A percentile compares a stretch with the other conserved stretches of the same genome.
Conservation (phyloP, 495 filamentous ascomycete species). For the Tetracladium marchalianum region DNA sequence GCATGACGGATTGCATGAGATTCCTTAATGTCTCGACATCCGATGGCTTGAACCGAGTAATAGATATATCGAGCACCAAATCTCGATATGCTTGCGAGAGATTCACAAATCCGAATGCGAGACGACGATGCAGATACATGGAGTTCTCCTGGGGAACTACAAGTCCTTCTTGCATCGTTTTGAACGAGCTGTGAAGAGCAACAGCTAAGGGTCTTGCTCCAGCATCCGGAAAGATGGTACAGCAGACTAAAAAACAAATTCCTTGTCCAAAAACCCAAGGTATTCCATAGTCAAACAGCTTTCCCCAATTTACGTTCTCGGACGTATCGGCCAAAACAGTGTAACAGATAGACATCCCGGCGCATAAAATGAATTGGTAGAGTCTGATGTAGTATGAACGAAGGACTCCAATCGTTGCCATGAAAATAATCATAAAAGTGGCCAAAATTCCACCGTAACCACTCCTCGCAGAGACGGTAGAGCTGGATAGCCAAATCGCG, state of each 20-base stretch:
- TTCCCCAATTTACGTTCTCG: conserved; percentile 29
- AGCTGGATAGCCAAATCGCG: conserved; percentile 41
- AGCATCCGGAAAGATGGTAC: conserved; percentile 38
- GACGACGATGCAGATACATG: conserved; percentile 24
- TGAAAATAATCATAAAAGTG: conserved; percentile 40
- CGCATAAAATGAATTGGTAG: conserved; percentile 42
- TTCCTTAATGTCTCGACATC: conserved; percentile 39
- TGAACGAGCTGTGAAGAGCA: conserved; percentile 33
- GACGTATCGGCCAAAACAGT: conserved; percentile 39
- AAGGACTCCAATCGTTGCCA: conserved; percentile 37
- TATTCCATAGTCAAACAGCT: conserved; percentile 41
- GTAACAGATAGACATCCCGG: conserved; percentile 44
- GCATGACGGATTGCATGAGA: conserved; percentile 40
- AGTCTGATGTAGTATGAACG: conserved; percentile 42
- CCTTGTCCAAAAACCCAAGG: conserved; percentile 48
- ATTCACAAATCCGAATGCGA: conserved; percentile 39
- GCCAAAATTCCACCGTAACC: conserved; percentile 45
- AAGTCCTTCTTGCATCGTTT: conserved; percentile 33
- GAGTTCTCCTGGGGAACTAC: conserved; percentile 30
- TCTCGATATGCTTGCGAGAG: conserved; percentile 46
- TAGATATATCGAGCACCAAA: conserved; percentile 40
- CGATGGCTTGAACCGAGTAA: conserved; percentile 36
- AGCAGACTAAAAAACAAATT: conserved; percentile 35
- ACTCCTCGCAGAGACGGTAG: conserved; percentile 27
- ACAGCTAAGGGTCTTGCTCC: conserved; percentile 39